Percentiles rank a stretch among this genome's conserved stretches.
Conservation (phyloP, 1,284 basidiomycete genomes). For the Schizophyllum commune region DNA sequence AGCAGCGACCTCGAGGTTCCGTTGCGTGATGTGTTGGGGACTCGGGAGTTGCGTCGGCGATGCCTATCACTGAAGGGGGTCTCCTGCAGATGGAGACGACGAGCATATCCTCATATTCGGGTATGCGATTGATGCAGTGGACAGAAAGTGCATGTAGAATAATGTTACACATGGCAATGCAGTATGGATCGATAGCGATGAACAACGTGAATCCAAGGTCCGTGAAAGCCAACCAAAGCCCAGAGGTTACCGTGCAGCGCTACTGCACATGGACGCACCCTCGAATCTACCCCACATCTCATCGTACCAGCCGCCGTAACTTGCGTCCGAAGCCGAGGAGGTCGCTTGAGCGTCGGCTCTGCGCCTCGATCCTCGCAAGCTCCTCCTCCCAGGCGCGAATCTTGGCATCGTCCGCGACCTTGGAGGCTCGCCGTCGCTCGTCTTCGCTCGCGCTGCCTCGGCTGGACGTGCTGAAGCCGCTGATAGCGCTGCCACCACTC, state of each 20-base stretch:
- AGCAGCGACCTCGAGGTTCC: too few relatives aligned
- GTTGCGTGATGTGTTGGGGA: not conserved
- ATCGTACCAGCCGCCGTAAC: slow-evolving; percentile 29
- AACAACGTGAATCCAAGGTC: not conserved
- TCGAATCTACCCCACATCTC: not conserved
- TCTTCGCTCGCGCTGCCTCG: slow-evolving; percentile 20
- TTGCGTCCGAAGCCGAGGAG: slow-evolving; percentile 49
- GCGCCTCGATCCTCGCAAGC: slow-evolving; percentile 59
- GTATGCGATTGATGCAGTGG: not conserved
- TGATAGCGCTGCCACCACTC: slow-evolving; percentile 28
- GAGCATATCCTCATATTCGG: too few relatives aligned
- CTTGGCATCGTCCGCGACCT: slow-evolving; percentile 23
- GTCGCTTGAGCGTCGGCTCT: slow-evolving; percentile 53
- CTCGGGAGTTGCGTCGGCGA: not conserved
- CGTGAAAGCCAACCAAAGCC: not conserved
- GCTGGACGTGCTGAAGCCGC: slow-evolving; percentile 28
- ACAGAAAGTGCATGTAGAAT: not conserved
- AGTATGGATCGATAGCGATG: not conserved
- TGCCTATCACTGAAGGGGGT: not conserved
- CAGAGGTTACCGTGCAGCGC: too few relatives aligned
- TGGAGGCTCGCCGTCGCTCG: slow-evolving; percentile 6
- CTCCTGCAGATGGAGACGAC: too few relatives aligned
- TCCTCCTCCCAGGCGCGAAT: slow-evolving; percentile 73
- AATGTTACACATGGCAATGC: not conserved
- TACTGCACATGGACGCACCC: too few relatives aligned